A percentile compares a stretch with the other conserved stretches of the same genome.
These are phyloP conservation scores for Pseudonitzschia multistriata DNA, from an alignment of 108 stramenopile species.

Conservation along the genomic window DNA sequence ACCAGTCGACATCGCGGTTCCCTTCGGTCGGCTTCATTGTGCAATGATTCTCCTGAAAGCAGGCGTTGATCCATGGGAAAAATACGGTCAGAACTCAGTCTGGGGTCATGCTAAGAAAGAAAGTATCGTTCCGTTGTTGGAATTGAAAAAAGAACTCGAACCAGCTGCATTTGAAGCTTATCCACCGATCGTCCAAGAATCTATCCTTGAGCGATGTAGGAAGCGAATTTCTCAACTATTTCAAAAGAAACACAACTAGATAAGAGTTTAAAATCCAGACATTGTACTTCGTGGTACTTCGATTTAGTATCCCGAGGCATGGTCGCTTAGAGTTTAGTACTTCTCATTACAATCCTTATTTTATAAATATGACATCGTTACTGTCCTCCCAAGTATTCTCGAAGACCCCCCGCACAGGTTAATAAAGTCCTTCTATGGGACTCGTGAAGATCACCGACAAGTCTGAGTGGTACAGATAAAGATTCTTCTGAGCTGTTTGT, in stretches of 20 bases:
- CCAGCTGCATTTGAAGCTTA: background rate
- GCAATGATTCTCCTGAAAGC: background rate
- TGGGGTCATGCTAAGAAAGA: background rate
- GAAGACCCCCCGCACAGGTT: constrained; percentile 13
- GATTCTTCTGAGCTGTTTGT: background rate
- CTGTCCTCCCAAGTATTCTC: constrained; percentile 10
- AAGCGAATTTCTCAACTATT: background rate
- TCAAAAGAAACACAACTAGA: no score
- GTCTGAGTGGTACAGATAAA: background rate
- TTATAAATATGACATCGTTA: background rate
- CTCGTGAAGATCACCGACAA: constrained; percentile 1
- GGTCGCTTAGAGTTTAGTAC: background rate
- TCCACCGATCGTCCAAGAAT: background rate
- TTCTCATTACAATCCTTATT: background rate
- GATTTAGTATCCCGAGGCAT: background rate
- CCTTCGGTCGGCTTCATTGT: background rate
- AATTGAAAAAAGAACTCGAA: constrained; percentile 5
- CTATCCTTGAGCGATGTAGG: background rate
- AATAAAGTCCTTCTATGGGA: constrained; percentile 16
- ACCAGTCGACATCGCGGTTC: background rate
- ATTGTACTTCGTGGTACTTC: background rate
- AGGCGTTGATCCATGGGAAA: constrained; percentile 1
- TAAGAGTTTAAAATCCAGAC: background rate
- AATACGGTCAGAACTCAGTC: background rate
- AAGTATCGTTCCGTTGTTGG: background rate